Base-by-base conservation (phyloP, 2,329 filamentous ascomycete genomes). In the Ceratocystis huliohia region DNA sequence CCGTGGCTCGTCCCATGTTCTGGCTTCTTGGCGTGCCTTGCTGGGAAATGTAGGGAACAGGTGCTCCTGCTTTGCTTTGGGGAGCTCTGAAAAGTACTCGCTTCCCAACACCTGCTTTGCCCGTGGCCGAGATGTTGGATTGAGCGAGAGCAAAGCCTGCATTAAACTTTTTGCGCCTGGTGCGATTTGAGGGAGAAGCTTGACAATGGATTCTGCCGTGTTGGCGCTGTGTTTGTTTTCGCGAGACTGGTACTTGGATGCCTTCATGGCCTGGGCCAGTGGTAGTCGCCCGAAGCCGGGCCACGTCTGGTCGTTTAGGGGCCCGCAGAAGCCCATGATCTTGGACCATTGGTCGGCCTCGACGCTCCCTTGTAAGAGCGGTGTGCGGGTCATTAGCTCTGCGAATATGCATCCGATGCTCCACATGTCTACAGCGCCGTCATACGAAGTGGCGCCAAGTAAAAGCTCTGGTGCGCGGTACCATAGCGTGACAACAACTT, bases 31-130 rank as follows among this genome's bases (percentile, higher is more conserved):
- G 1, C 91, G 91, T 0, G 94, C 94, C 75, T 96, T 96, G 71
- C 89, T 94, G 0, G 94, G 94, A 74, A 97, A 99, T 0, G 94
- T 97, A 1, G 94, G 94, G 73, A 99, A 97, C 86, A 99, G 88
- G 71, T 88, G 88, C 73, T 90, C 88, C 6, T 88, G 86, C 77
- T 97, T 97, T 1, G 92, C 90, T 68, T 88, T 88, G 0, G 94
- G 94, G 71, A 95, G 88, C 76, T 97, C 92, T 20, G 75, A 80
- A 75, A 99, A 99, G 75, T 96, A 99, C 45, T 85, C 80, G 74
- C 96, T 90, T 61, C 81, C 78, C 45, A 97, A 80, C 74, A 95
- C 86, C 68, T 91, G 83, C 63, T 79, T 79, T 0, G 93, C 91
- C 1, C 82, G 81, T 0, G 90, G 91, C 20, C 94, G 80, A 4